Base-by-base conservation (phyloP, 805 yeast genomes). In the Kazachstania viticola region DNA sequence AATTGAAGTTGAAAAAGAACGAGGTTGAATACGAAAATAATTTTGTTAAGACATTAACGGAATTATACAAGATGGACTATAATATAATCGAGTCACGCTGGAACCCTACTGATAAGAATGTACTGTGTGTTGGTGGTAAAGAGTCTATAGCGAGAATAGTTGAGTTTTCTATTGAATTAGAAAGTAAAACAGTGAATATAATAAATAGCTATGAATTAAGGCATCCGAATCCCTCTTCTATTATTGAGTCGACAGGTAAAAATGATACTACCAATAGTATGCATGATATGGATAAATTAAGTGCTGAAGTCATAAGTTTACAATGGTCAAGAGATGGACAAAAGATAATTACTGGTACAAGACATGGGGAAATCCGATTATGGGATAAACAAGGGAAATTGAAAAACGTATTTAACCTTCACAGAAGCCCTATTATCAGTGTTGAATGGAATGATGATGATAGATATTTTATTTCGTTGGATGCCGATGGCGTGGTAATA, bases 341-440 rank as follows among this genome's bases (percentile, higher is more conserved):
- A 25, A 43, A 64, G 11, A 52, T 84, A 3, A 63, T 79, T 11
- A 78, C 87, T 0, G 79, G 76, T 3, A 65, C 75, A 2, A 71
- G 67, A 33, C 67, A 67, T 45, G 95, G 95, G 11, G 88, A 79
- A 44, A 45, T 85, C 7, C 59, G 88, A 34, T 61, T 81, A n/a
- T 85, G 94, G 94, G 68, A 75, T 9, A 62, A 70, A 0, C 77
- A 73, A 29, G 94, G 94, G 0, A 65, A 68, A 19, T 59, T 83
- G 24, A 62, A 70, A 36, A 76, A 73, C 31, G 67, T 70, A 1
- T 54, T 75, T 43, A 61, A 65, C 17, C 49, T 67, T 23, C 81
- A 75, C 42, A 61, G 63, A 27, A 52, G 70, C 2, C 71, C 87
- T 0, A 64, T 84, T 1, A 45, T 73, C 8, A 49, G 64, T 2